phyloP scores from a whole-genome alignment of 495 filamentous ascomycete species.

The Astrocystis sublimbata region DNA sequence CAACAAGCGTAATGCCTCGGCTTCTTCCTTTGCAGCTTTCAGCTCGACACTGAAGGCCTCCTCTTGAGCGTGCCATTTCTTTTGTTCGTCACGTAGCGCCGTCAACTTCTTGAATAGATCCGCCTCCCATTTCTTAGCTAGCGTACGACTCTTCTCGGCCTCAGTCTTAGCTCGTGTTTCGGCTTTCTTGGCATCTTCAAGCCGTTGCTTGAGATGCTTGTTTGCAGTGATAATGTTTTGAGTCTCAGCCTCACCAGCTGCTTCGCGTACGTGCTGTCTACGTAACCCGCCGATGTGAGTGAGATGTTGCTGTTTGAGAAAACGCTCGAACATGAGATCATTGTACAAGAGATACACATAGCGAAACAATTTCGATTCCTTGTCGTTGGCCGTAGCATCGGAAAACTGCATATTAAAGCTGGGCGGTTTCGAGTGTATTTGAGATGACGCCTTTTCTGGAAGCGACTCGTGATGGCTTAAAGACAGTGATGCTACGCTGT shows the following conservation, averaged over 20 bases:
- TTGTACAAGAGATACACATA: conserved; percentile 68
- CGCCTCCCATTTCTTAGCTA: conserved; percentile 70
- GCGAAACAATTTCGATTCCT: conserved; percentile 60
- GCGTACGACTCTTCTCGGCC: conserved; percentile 60
- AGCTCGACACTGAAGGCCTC: conserved; percentile 56
- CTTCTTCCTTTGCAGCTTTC: conserved; percentile 51
- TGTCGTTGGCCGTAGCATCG: conserved; percentile 32
- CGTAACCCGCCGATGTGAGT: conserved; percentile 72
- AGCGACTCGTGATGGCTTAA: conserved; percentile 45
- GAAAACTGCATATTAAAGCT: conserved; percentile 10
- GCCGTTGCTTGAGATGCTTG: conserved; percentile 63
- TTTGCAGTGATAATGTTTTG: conserved; percentile 73
- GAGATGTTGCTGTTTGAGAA: conserved; percentile 73
- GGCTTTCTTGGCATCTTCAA: conserved; percentile 66
- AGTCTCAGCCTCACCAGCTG: conserved; percentile 71
- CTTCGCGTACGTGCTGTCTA: conserved; percentile 65
- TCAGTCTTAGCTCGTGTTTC: conserved; percentile 66
- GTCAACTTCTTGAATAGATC: conserved; percentile 62
- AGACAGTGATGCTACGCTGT: conserved; percentile 51
- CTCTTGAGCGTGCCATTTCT: conserved; percentile 59
- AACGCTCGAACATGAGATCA: conserved; percentile 75
- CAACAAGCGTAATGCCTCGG: conserved; percentile 55
- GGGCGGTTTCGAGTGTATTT: conserved; percentile 18
- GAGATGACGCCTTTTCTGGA: conserved; percentile 29
- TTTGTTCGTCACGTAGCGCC: conserved; percentile 65